Conservation (phyloP, 2,329 filamentous ascomycete genomes). For the Sclerotinia borealis region DNA sequence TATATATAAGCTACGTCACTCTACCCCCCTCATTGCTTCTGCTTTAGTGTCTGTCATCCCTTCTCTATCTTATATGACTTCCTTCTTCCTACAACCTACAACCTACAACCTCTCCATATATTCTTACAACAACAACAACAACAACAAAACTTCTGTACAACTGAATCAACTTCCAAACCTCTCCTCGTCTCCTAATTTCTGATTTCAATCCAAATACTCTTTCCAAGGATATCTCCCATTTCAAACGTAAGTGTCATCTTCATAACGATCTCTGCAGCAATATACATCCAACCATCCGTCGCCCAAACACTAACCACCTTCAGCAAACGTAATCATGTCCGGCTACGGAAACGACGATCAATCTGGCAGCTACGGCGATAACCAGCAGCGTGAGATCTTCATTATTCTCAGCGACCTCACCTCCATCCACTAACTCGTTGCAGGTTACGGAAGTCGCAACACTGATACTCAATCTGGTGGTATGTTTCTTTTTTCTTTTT, state of each 20-base stretch:
- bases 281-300: not conserved
- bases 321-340: not conserved
- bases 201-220: not conserved
- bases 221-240: not conserved
- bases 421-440: not conserved
- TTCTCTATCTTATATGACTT: not conserved
- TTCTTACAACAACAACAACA: not conserved
- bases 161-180: not conserved
- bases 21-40: not conserved
- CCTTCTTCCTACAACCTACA: not conserved
- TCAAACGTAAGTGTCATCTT: not conserved
- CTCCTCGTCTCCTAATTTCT: no score
- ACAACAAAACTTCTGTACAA: not conserved
- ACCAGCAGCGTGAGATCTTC: not conserved
- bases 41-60: not conserved
- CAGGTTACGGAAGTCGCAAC: not conserved
- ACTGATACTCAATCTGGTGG: not conserved
- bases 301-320: no score
- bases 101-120: not conserved
- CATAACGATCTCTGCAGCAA: not conserved
- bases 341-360: slow-evolving; percentile 1
- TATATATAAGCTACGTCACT: not conserved
- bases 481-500: not conserved
- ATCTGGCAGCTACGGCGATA: not conserved
- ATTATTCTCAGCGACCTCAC: not conserved